phyloP scores from a whole-genome alignment of 176 grass and related monocot genomes.

The Oryza coarctata region DNA sequence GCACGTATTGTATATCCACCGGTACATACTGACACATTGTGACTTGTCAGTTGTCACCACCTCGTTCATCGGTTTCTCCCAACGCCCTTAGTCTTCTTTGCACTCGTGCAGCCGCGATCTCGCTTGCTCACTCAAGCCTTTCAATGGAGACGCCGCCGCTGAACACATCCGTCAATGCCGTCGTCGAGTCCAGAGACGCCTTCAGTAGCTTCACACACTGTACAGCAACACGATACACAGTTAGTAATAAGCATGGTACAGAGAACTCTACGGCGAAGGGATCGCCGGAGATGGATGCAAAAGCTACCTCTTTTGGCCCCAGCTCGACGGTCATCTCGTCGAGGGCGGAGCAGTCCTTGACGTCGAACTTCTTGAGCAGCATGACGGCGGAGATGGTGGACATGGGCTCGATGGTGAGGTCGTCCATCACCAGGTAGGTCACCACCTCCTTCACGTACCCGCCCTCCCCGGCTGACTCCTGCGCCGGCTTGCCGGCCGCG shows the following conservation, averaged over 20 bases:
- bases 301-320: constrained; percentile 39
- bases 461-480: neutral
- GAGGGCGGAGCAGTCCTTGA: constrained; percentile 48
- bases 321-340: constrained; percentile 45
- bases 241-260: no score
- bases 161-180: constrained; percentile 60
- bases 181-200: constrained; percentile 44
- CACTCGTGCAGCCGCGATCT: neutral
- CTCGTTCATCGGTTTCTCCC: no score
- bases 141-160: constrained; percentile 44
- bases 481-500: constrained; percentile 29
- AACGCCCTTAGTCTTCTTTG: no score
- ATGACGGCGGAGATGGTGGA: constrained; percentile 64
- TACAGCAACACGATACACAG: neutral
- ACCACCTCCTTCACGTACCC: constrained; percentile 60
- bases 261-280: no score
- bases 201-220: constrained; percentile 53
- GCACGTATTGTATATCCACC: no score
- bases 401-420: constrained; percentile 57
- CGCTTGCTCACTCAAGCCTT: neutral
- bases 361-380: constrained; percentile 61
- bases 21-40: no score
- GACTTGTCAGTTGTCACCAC: no score
- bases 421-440: constrained; percentile 71
- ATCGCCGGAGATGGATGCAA: neutral